These are phyloP conservation scores for Taphrina communis DNA, from an alignment of 1,139 yeast genomes.

Conservation along the genomic window DNA sequence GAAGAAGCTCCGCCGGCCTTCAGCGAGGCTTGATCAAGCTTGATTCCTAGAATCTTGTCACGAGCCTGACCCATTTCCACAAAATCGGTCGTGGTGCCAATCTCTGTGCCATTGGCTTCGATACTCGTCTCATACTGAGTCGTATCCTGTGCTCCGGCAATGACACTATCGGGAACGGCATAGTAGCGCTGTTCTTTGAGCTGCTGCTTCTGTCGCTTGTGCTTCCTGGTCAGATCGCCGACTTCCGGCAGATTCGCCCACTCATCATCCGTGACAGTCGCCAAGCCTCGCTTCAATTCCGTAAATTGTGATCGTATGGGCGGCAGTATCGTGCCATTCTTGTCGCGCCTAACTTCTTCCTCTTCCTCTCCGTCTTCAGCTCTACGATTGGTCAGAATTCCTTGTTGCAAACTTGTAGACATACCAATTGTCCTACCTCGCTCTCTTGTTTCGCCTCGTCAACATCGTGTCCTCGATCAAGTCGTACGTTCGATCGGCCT, in stretches of 20 bases:
- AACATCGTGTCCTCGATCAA: slow-evolving; percentile 65
- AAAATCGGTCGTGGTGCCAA: slow-evolving; percentile 56
- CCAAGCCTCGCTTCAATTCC: slow-evolving; percentile 68
- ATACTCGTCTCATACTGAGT: slow-evolving; percentile 44
- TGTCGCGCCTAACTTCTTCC: slow-evolving; percentile 43
- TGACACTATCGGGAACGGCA: slow-evolving; percentile 79
- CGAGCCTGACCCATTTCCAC: slow-evolving; percentile 61
- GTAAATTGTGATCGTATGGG: slow-evolving; percentile 56
- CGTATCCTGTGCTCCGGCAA: slow-evolving; percentile 51
- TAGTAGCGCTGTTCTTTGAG: slow-evolving; percentile 68
- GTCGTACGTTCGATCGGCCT: slow-evolving; percentile 74
- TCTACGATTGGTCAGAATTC: slow-evolving; percentile 30
- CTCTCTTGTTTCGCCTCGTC: slow-evolving; percentile 54
- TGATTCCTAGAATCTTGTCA: slow-evolving; percentile 60
- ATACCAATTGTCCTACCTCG: slow-evolving; percentile 33
- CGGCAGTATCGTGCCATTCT: slow-evolving; percentile 49
- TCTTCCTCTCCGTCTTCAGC: slow-evolving; percentile 22
- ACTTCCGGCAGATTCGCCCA: slow-evolving; percentile 89
- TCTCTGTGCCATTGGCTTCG: slow-evolving; percentile 43
- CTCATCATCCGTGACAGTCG: slow-evolving; percentile 66
- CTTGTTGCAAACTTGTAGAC: neutral
- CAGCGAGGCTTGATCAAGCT: slow-evolving; percentile 54
- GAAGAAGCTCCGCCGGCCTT: slow-evolving; percentile 46
- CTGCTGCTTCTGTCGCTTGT: slow-evolving; percentile 71
- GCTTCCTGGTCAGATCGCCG: slow-evolving; percentile 80